Evolutionary conservation across 2,329 filamentous ascomycete species (phyloP), one percentile per base, ranked within the genome.

Genomic region (Rutstroemia sp.): DNA sequence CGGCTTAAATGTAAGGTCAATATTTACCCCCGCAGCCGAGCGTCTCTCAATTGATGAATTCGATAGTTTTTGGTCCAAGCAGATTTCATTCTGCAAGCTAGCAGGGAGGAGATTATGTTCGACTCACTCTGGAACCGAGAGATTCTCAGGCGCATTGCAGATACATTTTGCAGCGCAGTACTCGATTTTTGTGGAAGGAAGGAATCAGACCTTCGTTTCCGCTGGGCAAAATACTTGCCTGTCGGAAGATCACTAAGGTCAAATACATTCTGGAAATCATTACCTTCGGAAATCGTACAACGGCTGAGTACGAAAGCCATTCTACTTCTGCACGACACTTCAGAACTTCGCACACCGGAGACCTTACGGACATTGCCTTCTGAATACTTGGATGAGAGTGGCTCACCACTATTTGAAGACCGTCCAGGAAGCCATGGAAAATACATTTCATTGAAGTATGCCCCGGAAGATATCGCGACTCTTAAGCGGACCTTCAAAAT

Each of bases 11-110:
- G 61, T 64, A 54, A 56, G 58, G 49, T 48, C n/a, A 17, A 10
- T 25, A 27, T 34, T 6, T 51, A 14, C 17, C n/a, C 12, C 17
- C 6, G 10, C 10, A 51, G 16, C 49, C 9, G 19, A 34, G 21
- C 7, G 21, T 16, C 21, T 51, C 5, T 23, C n/a, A 40, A 40
- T 17, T n/a, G 17, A 40, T 21, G 23, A n/a, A 12, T 39, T n/a
- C 17, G 47, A 30, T 30, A 30, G 52, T 55, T 55, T 45, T 16
- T 55, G 39, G 23, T 51, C 34, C 60, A 64, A 58, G 57, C 62
- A 16, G 60, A 64, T 48, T 63, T 64, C 48, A 53, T 64, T 16
- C 45, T 60, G 17, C 54, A 58, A 39, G 60, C 62, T 17, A 63
- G 46, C 46, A 54, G 62, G 27, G 50, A 61, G 39, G 60, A 64